Conservation (phyloP, 2,329 filamentous ascomycete genomes). For the Apiospora koreana region DNA sequence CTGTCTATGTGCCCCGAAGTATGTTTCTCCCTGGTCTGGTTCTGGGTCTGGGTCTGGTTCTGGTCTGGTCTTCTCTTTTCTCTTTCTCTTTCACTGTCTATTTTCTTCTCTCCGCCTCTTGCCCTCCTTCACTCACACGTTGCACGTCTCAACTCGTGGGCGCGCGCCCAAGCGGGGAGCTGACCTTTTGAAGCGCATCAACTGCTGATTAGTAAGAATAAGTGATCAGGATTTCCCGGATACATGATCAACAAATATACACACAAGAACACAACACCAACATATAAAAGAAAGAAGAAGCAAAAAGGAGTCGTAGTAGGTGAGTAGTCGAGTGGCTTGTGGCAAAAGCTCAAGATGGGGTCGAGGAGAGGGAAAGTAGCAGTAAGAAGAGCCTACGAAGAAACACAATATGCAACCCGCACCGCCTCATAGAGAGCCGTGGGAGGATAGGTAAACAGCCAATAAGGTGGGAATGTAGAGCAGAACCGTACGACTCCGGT, state of each 20-base stretch:
- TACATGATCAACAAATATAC: constrained; percentile 16
- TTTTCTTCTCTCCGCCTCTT: constrained; percentile 21
- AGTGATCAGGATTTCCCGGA: constrained; percentile 3
- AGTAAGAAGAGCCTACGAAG: background rate
- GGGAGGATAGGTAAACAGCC: constrained; percentile 8
- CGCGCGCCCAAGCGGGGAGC: constrained; percentile 22
- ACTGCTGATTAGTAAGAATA: constrained; percentile 25
- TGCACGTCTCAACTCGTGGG: constrained; percentile 8
- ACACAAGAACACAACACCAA: background rate
- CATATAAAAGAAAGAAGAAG: constrained; percentile 16
- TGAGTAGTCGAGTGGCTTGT: constrained; percentile 1
- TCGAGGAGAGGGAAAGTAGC: constrained; percentile 13
- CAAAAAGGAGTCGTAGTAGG: constrained; percentile 12
- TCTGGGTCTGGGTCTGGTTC: no score
- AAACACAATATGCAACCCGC: constrained; percentile 13
- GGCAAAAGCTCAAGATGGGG: background rate
- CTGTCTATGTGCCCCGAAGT: background rate
- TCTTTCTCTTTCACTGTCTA: constrained; percentile 1
- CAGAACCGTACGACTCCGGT: constrained; percentile 14
- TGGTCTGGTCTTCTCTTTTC: background rate
- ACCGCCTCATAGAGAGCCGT: constrained; percentile 16
- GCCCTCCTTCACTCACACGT: constrained; percentile 23
- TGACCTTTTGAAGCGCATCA: constrained; percentile 26
- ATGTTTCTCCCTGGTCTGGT: background rate
- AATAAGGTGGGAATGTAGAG: constrained; percentile 4